These are phyloP conservation scores for Pseudoturritis turrita DNA, from an alignment of 345 rosid genomes.

Conservation along the genomic window DNA sequence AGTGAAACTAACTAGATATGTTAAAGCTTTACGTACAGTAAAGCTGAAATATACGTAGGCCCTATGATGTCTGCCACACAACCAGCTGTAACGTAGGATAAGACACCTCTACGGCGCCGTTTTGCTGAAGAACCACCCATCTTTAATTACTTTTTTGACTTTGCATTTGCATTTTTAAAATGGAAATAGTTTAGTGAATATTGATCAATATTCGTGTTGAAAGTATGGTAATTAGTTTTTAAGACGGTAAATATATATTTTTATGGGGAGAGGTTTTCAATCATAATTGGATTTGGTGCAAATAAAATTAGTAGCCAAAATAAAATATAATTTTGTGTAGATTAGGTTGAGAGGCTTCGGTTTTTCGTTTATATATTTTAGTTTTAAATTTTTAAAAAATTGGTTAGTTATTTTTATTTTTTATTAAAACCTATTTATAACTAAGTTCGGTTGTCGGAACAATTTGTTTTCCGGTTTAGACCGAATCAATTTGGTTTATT, in stretches of 20 bases:
- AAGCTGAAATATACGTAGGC: conserved; percentile 22
- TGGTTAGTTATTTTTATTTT: too few species aligned
- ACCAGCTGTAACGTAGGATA: conserved; percentile 32
- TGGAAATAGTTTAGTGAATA: background rate
- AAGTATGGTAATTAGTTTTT: background rate
- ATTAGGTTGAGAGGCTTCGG: background rate
- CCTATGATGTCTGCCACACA: conserved; percentile 35
- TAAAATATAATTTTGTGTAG: background rate
- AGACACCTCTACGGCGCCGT: conserved; percentile 37
- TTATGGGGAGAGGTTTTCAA: too few species aligned
- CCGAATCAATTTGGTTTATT: too few species aligned
- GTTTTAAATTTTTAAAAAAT: too few species aligned
- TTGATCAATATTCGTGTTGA: background rate
- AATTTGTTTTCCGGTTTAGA: too few species aligned
- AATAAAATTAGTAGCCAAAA: background rate
- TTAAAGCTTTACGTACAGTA: conserved; percentile 21
- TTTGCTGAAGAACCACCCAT: conserved; percentile 25
- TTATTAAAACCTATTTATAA: too few species aligned
- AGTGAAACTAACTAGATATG: conserved; percentile 19
- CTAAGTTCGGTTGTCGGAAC: too few species aligned
- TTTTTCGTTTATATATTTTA: background rate
- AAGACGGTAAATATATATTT: too few species aligned
- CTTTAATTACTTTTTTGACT: conserved; percentile 29
- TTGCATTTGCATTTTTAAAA: background rate
- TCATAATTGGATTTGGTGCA: too few species aligned